phyloP scores from a whole-genome alignment of 148 eudicot species.

The Vaccinium vitisidaea region DNA sequence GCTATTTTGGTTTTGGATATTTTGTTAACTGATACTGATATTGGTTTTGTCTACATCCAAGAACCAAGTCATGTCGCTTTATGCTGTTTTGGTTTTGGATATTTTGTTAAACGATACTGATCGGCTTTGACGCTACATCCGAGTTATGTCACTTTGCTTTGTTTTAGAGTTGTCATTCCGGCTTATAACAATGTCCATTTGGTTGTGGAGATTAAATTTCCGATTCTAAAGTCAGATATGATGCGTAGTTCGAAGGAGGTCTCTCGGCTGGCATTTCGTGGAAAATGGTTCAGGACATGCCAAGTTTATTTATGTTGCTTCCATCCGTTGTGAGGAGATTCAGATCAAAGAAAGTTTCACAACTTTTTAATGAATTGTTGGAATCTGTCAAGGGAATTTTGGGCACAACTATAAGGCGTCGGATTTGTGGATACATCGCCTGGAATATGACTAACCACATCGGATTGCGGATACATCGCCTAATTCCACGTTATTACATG shows the following conservation, averaged over 20 bases:
- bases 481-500: too few species aligned
- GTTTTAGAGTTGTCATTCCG: too few species aligned
- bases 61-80: too few species aligned
- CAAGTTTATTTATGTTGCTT: background rate
- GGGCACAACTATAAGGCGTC: too few species aligned
- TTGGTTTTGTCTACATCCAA: background rate
- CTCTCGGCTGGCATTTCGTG: background rate
- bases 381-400: background rate
- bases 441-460: too few species aligned
- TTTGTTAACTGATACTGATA: background rate
- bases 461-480: too few species aligned
- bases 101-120: background rate
- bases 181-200: background rate
- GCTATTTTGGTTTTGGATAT: slow-evolving; percentile 1
- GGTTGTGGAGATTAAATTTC: background rate
- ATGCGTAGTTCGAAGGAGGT: background rate
- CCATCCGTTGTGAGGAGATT: background rate
- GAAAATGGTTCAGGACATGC: background rate
- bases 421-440: too few species aligned
- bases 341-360: too few species aligned
- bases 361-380: background rate
- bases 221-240: background rate
- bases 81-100: background rate
- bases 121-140: background rate
- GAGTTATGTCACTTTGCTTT: background rate